These are phyloP conservation scores for Lactarius sp. DNA, from an alignment of 768 basidiomycete genomes.

Conservation along the genomic window DNA sequence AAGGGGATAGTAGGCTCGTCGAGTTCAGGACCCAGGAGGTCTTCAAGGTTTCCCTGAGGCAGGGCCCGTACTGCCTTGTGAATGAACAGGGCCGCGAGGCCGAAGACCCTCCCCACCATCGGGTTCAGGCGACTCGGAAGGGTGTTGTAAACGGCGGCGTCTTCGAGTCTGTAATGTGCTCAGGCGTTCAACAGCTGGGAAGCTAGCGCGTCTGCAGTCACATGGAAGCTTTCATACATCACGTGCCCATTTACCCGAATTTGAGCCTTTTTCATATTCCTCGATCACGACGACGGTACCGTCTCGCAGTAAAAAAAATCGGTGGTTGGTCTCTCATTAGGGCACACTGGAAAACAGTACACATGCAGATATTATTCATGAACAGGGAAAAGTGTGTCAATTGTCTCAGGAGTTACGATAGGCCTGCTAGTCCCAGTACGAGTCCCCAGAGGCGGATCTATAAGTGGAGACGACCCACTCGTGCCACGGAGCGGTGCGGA, in stretches of 20 bases:
- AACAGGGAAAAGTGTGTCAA: neutral
- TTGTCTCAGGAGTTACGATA: neutral
- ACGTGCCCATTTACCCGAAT: neutral
- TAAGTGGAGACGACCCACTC: neutral
- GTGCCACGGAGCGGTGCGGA: neutral
- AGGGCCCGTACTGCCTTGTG: conserved; percentile 9
- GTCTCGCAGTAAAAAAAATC: neutral
- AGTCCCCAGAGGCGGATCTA: neutral
- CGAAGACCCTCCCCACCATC: conserved; percentile 10
- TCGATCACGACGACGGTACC: too few species aligned
- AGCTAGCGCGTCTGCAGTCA: conserved; percentile 5
- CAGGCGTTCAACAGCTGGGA: neutral
- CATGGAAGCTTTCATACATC: neutral
- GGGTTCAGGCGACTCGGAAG: neutral
- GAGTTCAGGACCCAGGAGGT: conserved; percentile 12
- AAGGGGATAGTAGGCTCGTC: conserved; percentile 6
- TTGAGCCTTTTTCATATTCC: too few species aligned
- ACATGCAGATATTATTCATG: neutral
- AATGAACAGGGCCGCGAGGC: neutral
- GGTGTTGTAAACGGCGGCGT: neutral
- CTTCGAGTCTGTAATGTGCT: neutral
- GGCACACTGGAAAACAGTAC: neutral
- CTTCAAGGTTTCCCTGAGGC: conserved; percentile 14
- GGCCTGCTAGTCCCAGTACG: neutral
- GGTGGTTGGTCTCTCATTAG: too few species aligned